Base-by-base conservation (phyloP, 495 filamentous ascomycete genomes). In the Penicillium odoratum region DNA sequence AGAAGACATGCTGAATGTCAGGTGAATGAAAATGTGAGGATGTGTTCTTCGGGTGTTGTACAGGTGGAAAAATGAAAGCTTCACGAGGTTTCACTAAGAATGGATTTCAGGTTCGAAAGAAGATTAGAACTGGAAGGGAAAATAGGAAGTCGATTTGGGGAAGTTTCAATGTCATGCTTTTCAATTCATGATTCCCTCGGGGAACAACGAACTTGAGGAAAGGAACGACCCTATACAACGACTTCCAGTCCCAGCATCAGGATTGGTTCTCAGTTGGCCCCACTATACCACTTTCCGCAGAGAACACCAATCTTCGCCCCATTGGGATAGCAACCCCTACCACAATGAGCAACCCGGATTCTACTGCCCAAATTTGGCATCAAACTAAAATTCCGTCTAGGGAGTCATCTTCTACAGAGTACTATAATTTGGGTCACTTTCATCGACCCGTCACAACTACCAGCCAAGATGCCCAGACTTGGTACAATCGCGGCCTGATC, bases 401-500 rank as follows among this genome's bases (percentile, higher is more conserved):
- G 3, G 15, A 33, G 10, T 30, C 28, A n/a, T 31, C 26, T 7
- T 13, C 46, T 15, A 40, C 38, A 40, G 53, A 49, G 7, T 85
- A 86, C 58, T 88, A 82, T 62, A 58, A 87, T 51, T 79, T 88
- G 1, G 86, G 86, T n/a, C 60, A 62, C 5, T 83, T 75, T 51
- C 63, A 74, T 42, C 77, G 83, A 26, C 54, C 69, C 9, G 66
- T 87, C 7, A 80, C 52, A 45, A 80, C 81, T 0, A 60, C 21
- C 18, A 80, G 59, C 65, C 26, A 57, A 3, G 71, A 75, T 29
- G 76, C 80, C 3, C 78, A 85, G 53, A 68, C 60, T n/a, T 89
- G 85, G 85, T 86, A 85, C 57, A 75, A 81, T 59, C 78, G 83
- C 1, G 85, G 83, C 8, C 72, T 89, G 0, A 77, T 85, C 43